Conservation (phyloP, 2,329 filamentous ascomycete species). For the Eutypa lata region DNA sequence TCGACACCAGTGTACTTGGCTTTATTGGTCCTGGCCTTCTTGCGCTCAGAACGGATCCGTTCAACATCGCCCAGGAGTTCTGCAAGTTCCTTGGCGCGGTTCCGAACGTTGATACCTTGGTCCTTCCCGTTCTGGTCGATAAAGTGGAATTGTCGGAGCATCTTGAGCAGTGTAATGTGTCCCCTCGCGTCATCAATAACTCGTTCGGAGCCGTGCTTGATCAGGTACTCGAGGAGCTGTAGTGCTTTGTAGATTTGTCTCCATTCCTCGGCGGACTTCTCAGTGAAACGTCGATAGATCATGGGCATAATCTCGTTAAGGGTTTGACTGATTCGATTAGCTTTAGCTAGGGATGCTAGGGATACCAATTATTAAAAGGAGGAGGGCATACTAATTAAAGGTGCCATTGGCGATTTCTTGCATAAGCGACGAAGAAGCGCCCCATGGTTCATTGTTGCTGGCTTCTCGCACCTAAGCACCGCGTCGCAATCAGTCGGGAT, state of each 20-base stretch:
- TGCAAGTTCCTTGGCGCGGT: conserved; percentile 90
- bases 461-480: conserved; percentile 79
- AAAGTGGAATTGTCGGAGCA: conserved; percentile 97
- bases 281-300: conserved; percentile 99
- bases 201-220: conserved; percentile 96
- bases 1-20: conserved; percentile 96
- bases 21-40: conserved; percentile 86
- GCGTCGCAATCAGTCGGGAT: conserved; percentile 4
- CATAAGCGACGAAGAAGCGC: conserved; percentile 79
- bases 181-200: conserved; percentile 96
- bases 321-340: conserved; percentile 63
- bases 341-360: conserved; percentile 5
- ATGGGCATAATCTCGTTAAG: conserved; percentile 99
- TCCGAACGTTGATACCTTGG: conserved; percentile 95
- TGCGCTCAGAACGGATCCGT: conserved; percentile 73
- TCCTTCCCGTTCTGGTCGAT: conserved; percentile 97
- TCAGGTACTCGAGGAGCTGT: conserved; percentile 91
- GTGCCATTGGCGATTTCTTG: conserved; percentile 98
- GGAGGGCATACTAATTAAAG: conserved; percentile 95
- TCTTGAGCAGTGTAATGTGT: conserved; percentile 92
- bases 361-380: background rate
- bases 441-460: conserved; percentile 99
- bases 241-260: conserved; percentile 98
- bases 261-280: conserved; percentile 98
- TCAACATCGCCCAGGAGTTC: conserved; percentile 94